Percentiles rank a stretch among this genome's conserved stretches.
phyloP scores from a whole-genome alignment of 768 basidiomycete genomes.

The Hypsizygus marmoreus region DNA sequence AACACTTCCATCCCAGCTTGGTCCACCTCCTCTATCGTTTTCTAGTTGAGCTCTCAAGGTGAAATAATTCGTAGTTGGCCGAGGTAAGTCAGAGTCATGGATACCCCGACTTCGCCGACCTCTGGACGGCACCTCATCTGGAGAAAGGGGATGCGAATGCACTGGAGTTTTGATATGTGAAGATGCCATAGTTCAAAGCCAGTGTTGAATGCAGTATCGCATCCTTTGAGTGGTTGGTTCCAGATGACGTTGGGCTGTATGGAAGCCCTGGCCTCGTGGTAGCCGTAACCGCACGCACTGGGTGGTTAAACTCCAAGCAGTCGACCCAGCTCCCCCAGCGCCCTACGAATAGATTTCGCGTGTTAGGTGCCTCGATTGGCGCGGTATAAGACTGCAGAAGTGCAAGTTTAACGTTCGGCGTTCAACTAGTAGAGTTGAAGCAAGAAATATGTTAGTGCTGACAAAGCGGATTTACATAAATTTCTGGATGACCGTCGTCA shows the following conservation, averaged over 20 bases:
- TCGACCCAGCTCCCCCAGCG: no score
- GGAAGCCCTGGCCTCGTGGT: no score
- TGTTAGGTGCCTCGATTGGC: no score
- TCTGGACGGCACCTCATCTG: conserved; percentile 49
- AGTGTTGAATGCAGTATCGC: background rate
- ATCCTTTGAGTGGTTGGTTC: background rate
- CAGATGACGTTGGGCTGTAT: background rate
- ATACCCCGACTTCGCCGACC: conserved; percentile 50
- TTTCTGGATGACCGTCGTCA: no score
- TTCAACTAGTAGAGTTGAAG: no score
- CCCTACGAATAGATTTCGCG: no score
- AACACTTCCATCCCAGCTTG: conserved; percentile 53
- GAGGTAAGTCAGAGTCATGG: conserved; percentile 30
- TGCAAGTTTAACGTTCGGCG: no score
- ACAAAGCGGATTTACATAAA: no score
- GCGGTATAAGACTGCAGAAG: no score
- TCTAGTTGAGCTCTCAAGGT: conserved; percentile 65
- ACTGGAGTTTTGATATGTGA: conserved; percentile 55
- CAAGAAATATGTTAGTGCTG: no score
- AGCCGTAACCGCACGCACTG: no score
- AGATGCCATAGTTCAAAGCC: conserved; percentile 32
- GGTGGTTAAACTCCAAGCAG: no score
- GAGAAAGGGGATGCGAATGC: conserved; percentile 71
- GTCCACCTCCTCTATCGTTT: conserved; percentile 32
- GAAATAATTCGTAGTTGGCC: conserved; percentile 55